phyloP scores from a whole-genome alignment of 345 rosid genomes.

The Corymbia maculata region DNA sequence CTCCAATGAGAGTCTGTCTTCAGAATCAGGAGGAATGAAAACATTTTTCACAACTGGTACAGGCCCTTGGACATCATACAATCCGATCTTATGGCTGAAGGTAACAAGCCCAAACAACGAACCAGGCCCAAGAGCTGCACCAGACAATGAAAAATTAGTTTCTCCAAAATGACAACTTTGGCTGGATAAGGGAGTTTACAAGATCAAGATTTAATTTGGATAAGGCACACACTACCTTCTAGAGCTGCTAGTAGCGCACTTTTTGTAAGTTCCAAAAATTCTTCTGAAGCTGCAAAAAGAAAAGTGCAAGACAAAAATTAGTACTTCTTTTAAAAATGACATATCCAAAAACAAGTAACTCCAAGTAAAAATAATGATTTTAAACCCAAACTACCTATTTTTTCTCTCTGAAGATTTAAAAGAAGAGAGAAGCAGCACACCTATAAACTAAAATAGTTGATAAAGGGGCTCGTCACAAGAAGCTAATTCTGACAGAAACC shows the following conservation, averaged over 20 bases:
- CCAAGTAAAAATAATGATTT: background rate
- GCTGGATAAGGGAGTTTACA: background rate
- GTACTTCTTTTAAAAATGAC: background rate
- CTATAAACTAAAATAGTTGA: background rate
- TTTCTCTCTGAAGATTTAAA: background rate
- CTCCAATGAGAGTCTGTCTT: slow-evolving; percentile 53
- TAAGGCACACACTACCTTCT: slow-evolving; percentile 49
- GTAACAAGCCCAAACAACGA: slow-evolving; percentile 88
- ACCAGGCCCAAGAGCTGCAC: slow-evolving; percentile 85
- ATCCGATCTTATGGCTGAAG: slow-evolving; percentile 86
- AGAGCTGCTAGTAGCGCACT: slow-evolving; percentile 87
- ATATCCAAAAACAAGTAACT: background rate
- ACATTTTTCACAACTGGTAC: slow-evolving; percentile 81
- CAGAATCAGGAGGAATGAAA: slow-evolving; percentile 67
- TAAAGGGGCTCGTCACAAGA: background rate
- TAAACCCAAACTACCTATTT: background rate
- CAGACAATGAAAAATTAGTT: background rate
- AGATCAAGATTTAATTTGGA: background rate
- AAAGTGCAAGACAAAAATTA: background rate
- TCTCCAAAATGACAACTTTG: background rate
- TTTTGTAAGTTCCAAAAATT: slow-evolving; percentile 93
- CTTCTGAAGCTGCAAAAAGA: slow-evolving; percentile 73
- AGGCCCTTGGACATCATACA: slow-evolving; percentile 97
- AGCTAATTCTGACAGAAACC: background rate
- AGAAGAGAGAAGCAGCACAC: background rate